A percentile compares a stretch with the other conserved stretches of the same genome.
phyloP scores from a whole-genome alignment of 148 eudicot genomes.

The Agrostemma githago region DNA sequence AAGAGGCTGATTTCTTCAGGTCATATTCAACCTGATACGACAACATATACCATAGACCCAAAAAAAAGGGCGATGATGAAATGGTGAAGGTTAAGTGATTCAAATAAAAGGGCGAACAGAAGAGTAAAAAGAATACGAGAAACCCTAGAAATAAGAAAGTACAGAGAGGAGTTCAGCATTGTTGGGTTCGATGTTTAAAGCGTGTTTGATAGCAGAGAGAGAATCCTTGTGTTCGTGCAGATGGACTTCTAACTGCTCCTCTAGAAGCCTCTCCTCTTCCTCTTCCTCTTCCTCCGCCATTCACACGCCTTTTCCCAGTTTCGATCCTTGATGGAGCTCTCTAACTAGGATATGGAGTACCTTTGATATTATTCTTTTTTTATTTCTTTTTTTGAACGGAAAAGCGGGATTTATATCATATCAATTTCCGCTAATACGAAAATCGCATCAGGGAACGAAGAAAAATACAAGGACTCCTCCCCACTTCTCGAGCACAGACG shows the following conservation, averaged over 20 bases:
- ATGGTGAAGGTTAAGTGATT: too few relatives aligned
- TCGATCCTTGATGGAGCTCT: not conserved
- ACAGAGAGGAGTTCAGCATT: conserved; percentile 64
- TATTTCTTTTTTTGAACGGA: too few relatives aligned
- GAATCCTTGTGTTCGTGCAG: conserved; percentile 68
- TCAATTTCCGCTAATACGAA: too few relatives aligned
- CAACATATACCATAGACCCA: too few relatives aligned
- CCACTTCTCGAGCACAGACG: too few relatives aligned
- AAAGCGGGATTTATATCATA: too few relatives aligned
- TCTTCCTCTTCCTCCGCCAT: conserved; percentile 69
- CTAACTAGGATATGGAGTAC: too few relatives aligned
- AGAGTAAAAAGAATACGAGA: not conserved
- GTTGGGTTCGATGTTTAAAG: conserved; percentile 53
- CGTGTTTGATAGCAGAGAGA: conserved; percentile 46
- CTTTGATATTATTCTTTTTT: too few relatives aligned
- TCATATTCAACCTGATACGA: too few relatives aligned
- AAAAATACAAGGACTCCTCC: too few relatives aligned
- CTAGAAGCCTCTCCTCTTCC: conserved; percentile 57
- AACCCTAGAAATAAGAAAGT: conserved; percentile 6
- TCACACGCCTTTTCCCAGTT: conserved; percentile 3
- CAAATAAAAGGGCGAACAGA: not conserved
- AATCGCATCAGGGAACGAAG: too few relatives aligned
- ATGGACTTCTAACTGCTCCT: conserved; percentile 67
- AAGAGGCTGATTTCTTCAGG: too few relatives aligned
- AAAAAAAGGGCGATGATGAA: not conserved